These are phyloP conservation scores for Escallonia rubra DNA, from an alignment of 129 eudicot species.

Conservation along the genomic window DNA sequence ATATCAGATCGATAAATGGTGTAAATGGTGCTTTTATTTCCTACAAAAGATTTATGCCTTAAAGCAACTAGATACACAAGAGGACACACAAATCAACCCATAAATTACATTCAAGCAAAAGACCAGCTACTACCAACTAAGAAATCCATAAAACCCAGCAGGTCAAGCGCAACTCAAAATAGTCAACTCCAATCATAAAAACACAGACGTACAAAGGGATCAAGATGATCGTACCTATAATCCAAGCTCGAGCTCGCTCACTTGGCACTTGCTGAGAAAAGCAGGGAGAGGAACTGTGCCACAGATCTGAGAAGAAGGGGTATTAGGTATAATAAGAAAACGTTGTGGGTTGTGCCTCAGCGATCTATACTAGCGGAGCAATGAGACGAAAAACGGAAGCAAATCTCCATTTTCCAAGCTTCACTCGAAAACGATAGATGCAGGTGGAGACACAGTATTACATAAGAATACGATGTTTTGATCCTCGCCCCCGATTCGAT, in stretches of 20 bases:
- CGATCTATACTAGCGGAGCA: background rate
- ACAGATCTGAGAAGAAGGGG: background rate
- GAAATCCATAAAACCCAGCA: too few relatives aligned
- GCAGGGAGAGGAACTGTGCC: background rate
- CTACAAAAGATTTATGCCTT: too few relatives aligned
- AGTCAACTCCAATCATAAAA: too few relatives aligned
- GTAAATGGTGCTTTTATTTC: too few relatives aligned
- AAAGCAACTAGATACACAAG: too few relatives aligned
- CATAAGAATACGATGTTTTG: background rate
- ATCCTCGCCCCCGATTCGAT: background rate
- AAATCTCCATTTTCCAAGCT: conserved; percentile 13
- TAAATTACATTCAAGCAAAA: too few relatives aligned
- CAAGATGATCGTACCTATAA: background rate
- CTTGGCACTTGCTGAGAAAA: too few relatives aligned
- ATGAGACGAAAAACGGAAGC: conserved; percentile 12
- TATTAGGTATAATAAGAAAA: too few relatives aligned
- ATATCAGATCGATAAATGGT: too few relatives aligned
- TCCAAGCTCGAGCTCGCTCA: background rate
- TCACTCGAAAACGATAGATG: conserved; percentile 3
- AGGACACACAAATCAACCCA: too few relatives aligned
- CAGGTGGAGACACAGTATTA: background rate
- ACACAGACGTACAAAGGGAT: background rate
- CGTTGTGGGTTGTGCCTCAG: background rate
- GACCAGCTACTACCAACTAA: too few relatives aligned
- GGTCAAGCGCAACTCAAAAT: too few relatives aligned